phyloP scores from a whole-genome alignment of 2,329 filamentous ascomycete species.

The Gaeumannomyces tritici region DNA sequence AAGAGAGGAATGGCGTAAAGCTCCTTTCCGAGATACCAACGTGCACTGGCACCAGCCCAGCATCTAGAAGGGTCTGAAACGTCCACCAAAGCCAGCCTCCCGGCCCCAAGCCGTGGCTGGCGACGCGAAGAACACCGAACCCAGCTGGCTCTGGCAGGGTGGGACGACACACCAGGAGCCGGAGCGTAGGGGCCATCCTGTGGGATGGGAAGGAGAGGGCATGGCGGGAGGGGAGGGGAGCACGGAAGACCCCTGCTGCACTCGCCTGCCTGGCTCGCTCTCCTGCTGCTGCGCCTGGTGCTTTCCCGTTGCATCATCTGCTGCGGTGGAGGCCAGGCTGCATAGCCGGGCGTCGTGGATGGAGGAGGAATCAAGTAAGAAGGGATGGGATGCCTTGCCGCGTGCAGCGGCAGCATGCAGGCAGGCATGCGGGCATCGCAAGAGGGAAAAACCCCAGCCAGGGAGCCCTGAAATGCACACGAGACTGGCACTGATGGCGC shows the following conservation, averaged over 20 bases:
- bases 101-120: too few species aligned
- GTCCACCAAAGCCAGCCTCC: neutral
- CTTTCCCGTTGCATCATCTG: neutral
- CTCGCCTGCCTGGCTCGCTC: too few species aligned
- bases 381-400: neutral
- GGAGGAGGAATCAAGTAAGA: neutral
- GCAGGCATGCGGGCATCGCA: neutral
- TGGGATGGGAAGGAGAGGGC: neutral
- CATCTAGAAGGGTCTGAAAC: neutral
- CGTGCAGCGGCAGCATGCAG: neutral
- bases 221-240: neutral
- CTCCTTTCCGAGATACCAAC: neutral
- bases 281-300: neutral
- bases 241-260: neutral
- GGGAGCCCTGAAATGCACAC: neutral
- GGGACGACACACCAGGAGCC: neutral
- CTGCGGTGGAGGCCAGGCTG: neutral
- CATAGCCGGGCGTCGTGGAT: neutral
- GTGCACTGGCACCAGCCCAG: too few species aligned
- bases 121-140: neutral
- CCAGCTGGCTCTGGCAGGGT: neutral
- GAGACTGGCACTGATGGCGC: constrained; percentile 11
- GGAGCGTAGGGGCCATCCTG: too few species aligned
- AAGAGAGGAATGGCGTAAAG: neutral
- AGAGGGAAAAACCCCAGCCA: neutral